Conservation (phyloP, 2,329 filamentous ascomycete species). For the Colletotrichum sp. region DNA sequence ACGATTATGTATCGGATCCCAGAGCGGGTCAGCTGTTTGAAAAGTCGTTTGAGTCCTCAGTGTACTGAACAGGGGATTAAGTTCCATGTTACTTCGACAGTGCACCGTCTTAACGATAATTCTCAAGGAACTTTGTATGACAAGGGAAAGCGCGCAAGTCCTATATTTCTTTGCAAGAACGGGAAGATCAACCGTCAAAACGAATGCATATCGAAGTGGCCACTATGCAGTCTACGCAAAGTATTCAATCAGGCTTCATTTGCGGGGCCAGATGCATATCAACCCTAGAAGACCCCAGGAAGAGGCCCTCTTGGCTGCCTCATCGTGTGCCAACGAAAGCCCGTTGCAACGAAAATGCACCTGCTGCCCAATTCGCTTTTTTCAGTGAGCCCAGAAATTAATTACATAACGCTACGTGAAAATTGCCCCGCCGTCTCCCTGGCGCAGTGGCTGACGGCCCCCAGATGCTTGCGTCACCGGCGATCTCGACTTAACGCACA, state of each 20-base stretch:
- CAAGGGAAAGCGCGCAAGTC: not conserved
- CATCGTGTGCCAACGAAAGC: not conserved
- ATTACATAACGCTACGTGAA: not conserved
- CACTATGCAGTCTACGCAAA: not conserved
- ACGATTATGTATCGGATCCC: not conserved
- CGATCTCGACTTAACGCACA: not conserved
- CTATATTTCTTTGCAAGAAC: fast-evolving
- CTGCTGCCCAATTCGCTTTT: not conserved
- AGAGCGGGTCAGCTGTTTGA: not conserved
- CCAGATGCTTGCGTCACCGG: not conserved
- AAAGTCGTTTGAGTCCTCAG: not conserved
- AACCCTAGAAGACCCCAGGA: not conserved
- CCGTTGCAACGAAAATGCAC: not conserved
- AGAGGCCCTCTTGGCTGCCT: not conserved
- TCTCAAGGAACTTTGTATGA: not conserved
- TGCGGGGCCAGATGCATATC: not conserved
- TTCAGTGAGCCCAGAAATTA: fast-evolving
- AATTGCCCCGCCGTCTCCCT: not conserved
- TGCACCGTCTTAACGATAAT: not conserved
- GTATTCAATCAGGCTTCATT: not conserved
- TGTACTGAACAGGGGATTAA: not conserved
- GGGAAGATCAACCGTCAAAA: fast-evolving
- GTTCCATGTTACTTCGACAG: not conserved
- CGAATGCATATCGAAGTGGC: not conserved
- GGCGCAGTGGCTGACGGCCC: fast-evolving